Evolutionary conservation across 805 yeast species (phyloP).

Genomic region (Metahyphopichia silvanorum): DNA sequence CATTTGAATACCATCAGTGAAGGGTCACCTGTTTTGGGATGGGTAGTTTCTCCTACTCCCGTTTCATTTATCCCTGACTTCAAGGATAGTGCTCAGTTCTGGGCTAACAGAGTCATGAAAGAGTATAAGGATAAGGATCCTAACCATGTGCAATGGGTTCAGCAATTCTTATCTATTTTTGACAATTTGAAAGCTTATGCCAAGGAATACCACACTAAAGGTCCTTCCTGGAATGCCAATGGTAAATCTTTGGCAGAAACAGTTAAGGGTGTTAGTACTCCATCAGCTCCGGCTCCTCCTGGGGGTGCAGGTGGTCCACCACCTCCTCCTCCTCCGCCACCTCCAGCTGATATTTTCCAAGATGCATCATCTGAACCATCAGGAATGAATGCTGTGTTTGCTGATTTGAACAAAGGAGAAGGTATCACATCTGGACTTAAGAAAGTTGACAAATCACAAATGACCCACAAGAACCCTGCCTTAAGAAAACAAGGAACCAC

Average conservation of each 20-base stretch:
- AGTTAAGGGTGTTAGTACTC: slow-evolving; percentile 17
- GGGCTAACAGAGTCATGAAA: slow-evolving; percentile 88
- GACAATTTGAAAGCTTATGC: slow-evolving; percentile 71
- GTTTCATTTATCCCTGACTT: slow-evolving; percentile 74
- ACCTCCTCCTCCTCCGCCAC: slow-evolving; percentile 90
- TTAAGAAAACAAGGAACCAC: slow-evolving; percentile 60
- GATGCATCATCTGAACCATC: slow-evolving; percentile 24
- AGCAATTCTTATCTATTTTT: slow-evolving; percentile 56
- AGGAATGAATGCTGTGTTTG: slow-evolving; percentile 79
- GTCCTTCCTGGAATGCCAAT: slow-evolving; percentile 73
- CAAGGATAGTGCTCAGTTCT: slow-evolving; percentile 89
- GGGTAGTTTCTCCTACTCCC: slow-evolving; percentile 82
- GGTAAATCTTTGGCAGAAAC: slow-evolving; percentile 59
- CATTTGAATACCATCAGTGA: slow-evolving; percentile 84
- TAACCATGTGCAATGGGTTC: slow-evolving; percentile 79
- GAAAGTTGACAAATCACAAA: slow-evolving; percentile 89
- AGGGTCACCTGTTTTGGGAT: slow-evolving; percentile 85
- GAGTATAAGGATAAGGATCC: slow-evolving; percentile 73
- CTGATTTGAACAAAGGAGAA: slow-evolving; percentile 86
- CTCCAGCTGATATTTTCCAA: slow-evolving; percentile 72
- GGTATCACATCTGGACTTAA: slow-evolving; percentile 79
- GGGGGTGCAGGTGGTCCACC: slow-evolving; percentile 53
- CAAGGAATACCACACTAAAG: slow-evolving; percentile 76
- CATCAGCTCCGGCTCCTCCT: slow-evolving; percentile 28
- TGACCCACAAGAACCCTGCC: slow-evolving; percentile 90